These are phyloP conservation scores for Peronosclerospora sorghi DNA, from an alignment of 352 stramenopile genomes.

Conservation along the genomic window DNA sequence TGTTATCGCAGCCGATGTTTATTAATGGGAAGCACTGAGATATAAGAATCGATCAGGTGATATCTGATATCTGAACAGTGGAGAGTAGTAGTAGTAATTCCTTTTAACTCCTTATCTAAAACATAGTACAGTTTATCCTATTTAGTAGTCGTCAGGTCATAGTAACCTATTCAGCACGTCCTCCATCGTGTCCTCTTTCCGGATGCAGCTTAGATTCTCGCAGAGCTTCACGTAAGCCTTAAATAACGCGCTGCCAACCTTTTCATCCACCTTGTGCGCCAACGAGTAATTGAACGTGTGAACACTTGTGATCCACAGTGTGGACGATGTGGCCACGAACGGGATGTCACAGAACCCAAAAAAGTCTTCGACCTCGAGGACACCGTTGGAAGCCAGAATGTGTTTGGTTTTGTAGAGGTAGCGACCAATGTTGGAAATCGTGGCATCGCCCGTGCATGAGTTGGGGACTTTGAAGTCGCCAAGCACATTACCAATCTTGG, in stretches of 20 bases:
- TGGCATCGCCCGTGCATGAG: slow-evolving; percentile 37
- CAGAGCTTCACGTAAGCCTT: slow-evolving; percentile 46
- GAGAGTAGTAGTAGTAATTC: too few relatives aligned
- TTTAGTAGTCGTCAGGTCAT: slow-evolving; percentile 5
- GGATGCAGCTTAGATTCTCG: slow-evolving; percentile 34
- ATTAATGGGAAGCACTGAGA: too few relatives aligned
- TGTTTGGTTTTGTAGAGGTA: slow-evolving; percentile 31
- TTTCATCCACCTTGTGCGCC: slow-evolving; percentile 40
- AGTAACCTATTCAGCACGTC: slow-evolving; percentile 23
- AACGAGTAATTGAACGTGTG: slow-evolving; percentile 52
- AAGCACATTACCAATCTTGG: slow-evolving; percentile 10
- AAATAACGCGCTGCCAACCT: slow-evolving; percentile 31
- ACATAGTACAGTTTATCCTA: too few relatives aligned
- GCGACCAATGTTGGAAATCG: slow-evolving; percentile 24
- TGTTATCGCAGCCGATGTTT: too few relatives aligned
- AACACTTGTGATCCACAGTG: slow-evolving; percentile 36
- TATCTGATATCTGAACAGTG: too few relatives aligned
- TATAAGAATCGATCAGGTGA: too few relatives aligned
- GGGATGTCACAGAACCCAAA: slow-evolving; percentile 48
- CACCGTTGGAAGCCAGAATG: slow-evolving; percentile 16
- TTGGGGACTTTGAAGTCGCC: slow-evolving; percentile 18
- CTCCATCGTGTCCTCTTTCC: slow-evolving; percentile 33
- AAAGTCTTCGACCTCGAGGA: slow-evolving; percentile 28
- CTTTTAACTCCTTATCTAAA: too few relatives aligned
- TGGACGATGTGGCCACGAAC: slow-evolving; percentile 36